Conservation (phyloP, 2,329 filamentous ascomycete genomes). For the Huntiella abstrusa region DNA sequence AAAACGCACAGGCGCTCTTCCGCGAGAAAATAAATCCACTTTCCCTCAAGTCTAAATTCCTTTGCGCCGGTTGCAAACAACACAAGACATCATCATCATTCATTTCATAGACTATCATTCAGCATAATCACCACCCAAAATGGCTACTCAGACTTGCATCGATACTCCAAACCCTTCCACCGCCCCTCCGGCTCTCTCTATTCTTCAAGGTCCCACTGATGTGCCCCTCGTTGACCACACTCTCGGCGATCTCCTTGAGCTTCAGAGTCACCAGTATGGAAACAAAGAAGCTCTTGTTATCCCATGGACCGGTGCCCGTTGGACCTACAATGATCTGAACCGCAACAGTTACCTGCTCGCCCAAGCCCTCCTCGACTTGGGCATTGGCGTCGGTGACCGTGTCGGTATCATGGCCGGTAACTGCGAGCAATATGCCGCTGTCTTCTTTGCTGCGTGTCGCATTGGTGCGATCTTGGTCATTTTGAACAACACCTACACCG, state of each 20-base stretch:
- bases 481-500: constrained; percentile 67
- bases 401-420: constrained; percentile 62
- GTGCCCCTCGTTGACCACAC: constrained; percentile 54
- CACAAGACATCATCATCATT: background rate
- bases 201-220: constrained; percentile 49
- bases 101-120: background rate
- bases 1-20: background rate
- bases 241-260: constrained; percentile 50
- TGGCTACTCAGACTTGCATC: constrained; percentile 12
- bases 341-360: constrained; percentile 42
- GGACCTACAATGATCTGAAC: constrained; percentile 50
- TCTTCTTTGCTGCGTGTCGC: constrained; percentile 54
- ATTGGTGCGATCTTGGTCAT: constrained; percentile 55
- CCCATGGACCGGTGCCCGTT: constrained; percentile 56
- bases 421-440: constrained; percentile 61
- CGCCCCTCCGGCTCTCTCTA: constrained; percentile 27
- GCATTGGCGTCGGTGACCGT: constrained; percentile 48
- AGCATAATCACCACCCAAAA: background rate
- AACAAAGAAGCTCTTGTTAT: constrained; percentile 51
- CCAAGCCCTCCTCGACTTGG: constrained; percentile 46
- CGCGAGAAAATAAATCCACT: background rate
- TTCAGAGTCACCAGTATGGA: constrained; percentile 48
- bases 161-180: constrained; percentile 16
- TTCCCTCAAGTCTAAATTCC: background rate
- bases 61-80: background rate